Evolutionary conservation across 495 filamentous ascomycete genomes (phyloP).

Genomic region (Trypethelium eluteriae): DNA sequence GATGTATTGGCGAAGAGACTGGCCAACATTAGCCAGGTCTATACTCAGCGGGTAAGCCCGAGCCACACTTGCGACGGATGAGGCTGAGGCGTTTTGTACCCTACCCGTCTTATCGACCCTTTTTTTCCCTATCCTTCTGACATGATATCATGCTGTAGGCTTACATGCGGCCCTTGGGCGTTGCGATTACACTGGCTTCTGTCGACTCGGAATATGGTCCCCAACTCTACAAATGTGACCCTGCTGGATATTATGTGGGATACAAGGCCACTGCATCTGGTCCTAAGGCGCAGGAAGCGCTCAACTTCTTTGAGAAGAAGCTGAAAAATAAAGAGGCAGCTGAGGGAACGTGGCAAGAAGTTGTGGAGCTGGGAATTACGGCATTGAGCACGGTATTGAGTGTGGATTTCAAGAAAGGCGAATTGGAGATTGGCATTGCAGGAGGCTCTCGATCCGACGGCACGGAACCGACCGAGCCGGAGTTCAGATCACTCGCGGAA

Average conservation of each 20-base stretch:
- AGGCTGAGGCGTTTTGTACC: not conserved
- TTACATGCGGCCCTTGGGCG: slow-evolving; percentile 95
- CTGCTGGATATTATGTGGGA: slow-evolving; percentile 92
- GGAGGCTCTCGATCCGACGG: slow-evolving; percentile 74
- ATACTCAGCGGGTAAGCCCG: slow-evolving; percentile 79
- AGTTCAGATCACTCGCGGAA: slow-evolving; percentile 83
- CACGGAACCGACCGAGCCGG: slow-evolving; percentile 65
- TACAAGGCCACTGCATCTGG: slow-evolving; percentile 97
- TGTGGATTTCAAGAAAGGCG: slow-evolving; percentile 98
- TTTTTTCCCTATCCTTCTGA: slow-evolving; percentile 18
- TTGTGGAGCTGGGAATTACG: slow-evolving; percentile 91
- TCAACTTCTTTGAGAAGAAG: slow-evolving; percentile 98
- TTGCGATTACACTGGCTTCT: slow-evolving; percentile 89
- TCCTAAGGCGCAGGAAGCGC: slow-evolving; percentile 95
- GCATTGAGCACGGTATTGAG: slow-evolving; percentile 91
- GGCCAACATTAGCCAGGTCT: slow-evolving; percentile 98
- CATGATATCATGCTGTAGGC: slow-evolving; percentile 49
- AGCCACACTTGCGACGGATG: not conserved
- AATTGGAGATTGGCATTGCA: slow-evolving; percentile 95
- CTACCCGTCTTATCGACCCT: not conserved
- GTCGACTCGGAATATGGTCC: slow-evolving; percentile 86
- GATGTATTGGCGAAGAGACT: slow-evolving; percentile 92
- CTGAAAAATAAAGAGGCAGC: slow-evolving; percentile 98
- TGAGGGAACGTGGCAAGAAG: slow-evolving; percentile 90
- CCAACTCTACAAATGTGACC: slow-evolving; percentile 98